These are phyloP conservation scores for Phytopythium ostracodes DNA, from an alignment of 352 stramenopile species.

Conservation along the genomic window DNA sequence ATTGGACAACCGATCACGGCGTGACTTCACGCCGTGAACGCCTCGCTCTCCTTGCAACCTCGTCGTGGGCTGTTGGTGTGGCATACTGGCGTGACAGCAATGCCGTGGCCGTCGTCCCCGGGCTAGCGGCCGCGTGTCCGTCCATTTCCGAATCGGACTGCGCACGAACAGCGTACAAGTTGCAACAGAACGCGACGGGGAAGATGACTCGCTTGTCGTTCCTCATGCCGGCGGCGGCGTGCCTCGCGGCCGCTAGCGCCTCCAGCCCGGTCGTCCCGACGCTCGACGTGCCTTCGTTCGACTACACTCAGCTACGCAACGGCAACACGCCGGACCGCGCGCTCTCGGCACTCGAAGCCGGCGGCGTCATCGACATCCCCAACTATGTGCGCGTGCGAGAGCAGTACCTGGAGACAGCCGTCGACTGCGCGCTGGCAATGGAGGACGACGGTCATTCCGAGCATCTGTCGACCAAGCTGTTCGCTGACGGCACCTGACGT, in stretches of 20 bases:
- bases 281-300: constrained; percentile 31
- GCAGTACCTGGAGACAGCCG: constrained; percentile 31
- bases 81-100: not conserved
- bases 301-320: constrained; percentile 21
- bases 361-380: constrained; percentile 50
- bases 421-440: constrained; percentile 29
- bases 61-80: not conserved
- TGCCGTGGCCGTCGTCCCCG: not conserved
- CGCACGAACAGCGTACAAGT: not conserved
- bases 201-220: not conserved
- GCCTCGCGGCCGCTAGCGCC: not conserved
- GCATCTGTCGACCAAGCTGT: constrained; percentile 36
- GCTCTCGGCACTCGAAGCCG: constrained; percentile 29
- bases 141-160: not conserved
- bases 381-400: constrained; percentile 34
- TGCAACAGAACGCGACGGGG: not conserved
- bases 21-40: not conserved
- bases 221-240: not conserved
- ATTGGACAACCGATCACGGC: not conserved
- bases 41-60: not conserved
- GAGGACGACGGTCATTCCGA: constrained; percentile 14
- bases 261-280: constrained; percentile 5
- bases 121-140: not conserved
- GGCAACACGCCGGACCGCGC: constrained; percentile 15
- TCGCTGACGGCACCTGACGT: constrained; percentile 49